Evolutionary conservation across 148 eudicot species (phyloP).

Genomic region (Fagopyrum homotropicum): DNA sequence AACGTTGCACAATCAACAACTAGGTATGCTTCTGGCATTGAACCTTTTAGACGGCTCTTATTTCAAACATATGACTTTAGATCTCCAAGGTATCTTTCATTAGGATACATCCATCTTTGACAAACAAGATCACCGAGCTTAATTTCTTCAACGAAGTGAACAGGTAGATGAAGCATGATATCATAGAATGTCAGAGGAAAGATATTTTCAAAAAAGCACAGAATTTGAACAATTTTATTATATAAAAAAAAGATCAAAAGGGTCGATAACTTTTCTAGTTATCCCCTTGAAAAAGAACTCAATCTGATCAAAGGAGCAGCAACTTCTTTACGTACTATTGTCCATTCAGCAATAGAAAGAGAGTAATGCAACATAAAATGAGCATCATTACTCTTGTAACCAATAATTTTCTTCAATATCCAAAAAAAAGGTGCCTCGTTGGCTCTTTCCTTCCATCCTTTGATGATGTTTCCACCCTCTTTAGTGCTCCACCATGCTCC

Average conservation of each 20-base stretch:
- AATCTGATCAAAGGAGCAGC: too few relatives aligned
- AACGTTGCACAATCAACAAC: neutral
- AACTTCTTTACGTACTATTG: too few relatives aligned
- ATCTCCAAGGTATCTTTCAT: neutral
- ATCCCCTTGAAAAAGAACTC: too few relatives aligned
- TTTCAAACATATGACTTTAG: neutral
- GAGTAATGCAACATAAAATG: too few relatives aligned
- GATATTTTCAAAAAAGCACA: neutral
- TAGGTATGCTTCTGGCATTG: too few relatives aligned
- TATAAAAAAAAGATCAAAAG: conserved; percentile 3
- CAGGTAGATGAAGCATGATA: neutral
- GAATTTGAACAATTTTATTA: conserved; percentile 24
- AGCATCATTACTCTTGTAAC: too few relatives aligned
- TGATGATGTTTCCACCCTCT: too few relatives aligned
- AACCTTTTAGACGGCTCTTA: neutral
- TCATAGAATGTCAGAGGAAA: neutral
- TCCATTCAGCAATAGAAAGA: too few relatives aligned
- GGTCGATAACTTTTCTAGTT: neutral
- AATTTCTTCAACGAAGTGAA: neutral
- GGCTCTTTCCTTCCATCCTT: too few relatives aligned
- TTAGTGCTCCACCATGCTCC: too few relatives aligned
- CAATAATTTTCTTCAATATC: too few relatives aligned
- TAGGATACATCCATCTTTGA: neutral
- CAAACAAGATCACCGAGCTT: neutral
- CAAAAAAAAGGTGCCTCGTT: too few relatives aligned